Evolutionary conservation across 176 grass and related monocot genomes (phyloP), one percentile per base, ranked within the genome.

Genomic region (Hyparrhenia diplandra): DNA sequence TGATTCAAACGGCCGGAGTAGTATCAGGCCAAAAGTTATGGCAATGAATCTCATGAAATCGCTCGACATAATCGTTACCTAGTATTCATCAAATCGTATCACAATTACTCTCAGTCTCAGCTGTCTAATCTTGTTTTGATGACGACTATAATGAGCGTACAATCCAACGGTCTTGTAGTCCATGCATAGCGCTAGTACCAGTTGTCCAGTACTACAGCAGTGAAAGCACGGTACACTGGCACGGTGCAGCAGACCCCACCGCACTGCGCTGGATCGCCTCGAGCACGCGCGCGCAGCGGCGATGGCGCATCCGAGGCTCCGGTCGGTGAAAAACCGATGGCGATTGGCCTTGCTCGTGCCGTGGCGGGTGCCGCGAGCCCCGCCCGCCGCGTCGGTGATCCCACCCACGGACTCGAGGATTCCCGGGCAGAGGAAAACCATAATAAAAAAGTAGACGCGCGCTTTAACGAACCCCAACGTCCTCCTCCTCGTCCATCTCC

Each of bases 391-490:
- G 73, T 82, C 73, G 83, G 58, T 82, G 78, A 85, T 89, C 83
- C 73, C 88, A 25, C 83, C 28, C 78, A 73, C 72, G 82, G 54
- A 20, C 64, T 81, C 70, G 51, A 57, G 52, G 52, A 57, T 57
- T 23, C 52, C 52, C 21, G 45, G 47, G 70, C 41, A 23, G 36
- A 11, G 10, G 70, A 43, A 77, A 68, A n/a, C 0, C 7, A 57
- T 73, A n/a, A n/a, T 32, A 32, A 14, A 34, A 73, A 67, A 23
- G 40, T 17, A 71, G 1, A 78, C 71, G 63, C 77, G 54, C 80
- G 74, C 71, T 76, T 84, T 85, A 76, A 35, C 87, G 42, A 65
- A 14, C 64, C 77, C 87, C 76, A 27, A 85, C 76, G 76, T 67
- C 37, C 8, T 10, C 37, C 37, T 24, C 52, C 20, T n/a, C 23